Conservation (phyloP, 164 flowering plant species). For the Vitis rupestris region DNA sequence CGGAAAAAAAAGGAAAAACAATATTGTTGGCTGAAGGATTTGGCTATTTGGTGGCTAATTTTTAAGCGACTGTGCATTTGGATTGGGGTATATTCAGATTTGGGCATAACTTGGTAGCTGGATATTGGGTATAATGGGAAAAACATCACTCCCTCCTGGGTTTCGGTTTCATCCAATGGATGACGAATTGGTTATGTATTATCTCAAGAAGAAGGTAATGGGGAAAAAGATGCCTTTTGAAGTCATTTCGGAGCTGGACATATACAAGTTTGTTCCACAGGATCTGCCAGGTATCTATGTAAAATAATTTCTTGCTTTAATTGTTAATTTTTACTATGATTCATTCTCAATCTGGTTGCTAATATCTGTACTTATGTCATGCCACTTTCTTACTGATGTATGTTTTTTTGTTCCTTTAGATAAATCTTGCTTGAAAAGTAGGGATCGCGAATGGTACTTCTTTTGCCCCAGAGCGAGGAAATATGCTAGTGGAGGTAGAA, state of each 20-base stretch:
- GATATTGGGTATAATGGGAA: constrained; percentile 28
- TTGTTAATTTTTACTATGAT: not conserved
- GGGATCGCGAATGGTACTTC: constrained; percentile 84
- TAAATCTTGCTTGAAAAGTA: constrained; percentile 44
- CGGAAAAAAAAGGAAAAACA: not conserved
- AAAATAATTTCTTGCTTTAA: not conserved
- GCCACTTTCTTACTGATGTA: not conserved
- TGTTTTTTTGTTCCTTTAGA: constrained; percentile 29
- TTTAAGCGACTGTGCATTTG: not conserved
- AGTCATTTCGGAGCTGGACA: constrained; percentile 60
- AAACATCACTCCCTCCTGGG: constrained; percentile 57
- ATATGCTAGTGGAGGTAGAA: constrained; percentile 56
- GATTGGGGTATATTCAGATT: not conserved
- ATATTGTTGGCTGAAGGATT: not conserved
- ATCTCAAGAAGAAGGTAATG: constrained; percentile 63
- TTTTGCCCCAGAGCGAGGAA: constrained; percentile 75
- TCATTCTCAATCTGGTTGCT: not conserved
- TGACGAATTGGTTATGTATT: constrained; percentile 67
- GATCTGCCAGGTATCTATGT: constrained; percentile 68
- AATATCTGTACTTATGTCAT: not conserved
- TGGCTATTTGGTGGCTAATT: not conserved
- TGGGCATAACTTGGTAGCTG: not conserved
- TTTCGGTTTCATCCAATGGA: constrained; percentile 92
- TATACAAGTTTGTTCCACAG: constrained; percentile 75
- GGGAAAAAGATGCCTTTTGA: constrained; percentile 40